These are phyloP conservation scores for Viola odorata DNA, from an alignment of 345 rosid species.

Conservation along the genomic window DNA sequence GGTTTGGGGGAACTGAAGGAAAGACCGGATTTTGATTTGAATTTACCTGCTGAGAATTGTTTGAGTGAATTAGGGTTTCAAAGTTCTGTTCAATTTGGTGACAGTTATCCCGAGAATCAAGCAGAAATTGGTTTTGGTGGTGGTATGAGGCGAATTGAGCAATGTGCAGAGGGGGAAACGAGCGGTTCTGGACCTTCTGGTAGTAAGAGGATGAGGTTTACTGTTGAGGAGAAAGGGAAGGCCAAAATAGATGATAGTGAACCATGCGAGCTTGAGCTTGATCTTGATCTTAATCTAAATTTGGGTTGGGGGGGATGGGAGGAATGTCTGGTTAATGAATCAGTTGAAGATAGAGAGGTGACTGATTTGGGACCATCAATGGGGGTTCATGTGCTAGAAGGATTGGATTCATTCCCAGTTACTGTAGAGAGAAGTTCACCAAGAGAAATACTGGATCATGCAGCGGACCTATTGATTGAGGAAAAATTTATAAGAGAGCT, in stretches of 20 bases:
- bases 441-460: not conserved
- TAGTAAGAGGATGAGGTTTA: slow-evolving; percentile 14
- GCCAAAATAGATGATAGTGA: slow-evolving; percentile 5
- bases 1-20: slow-evolving; percentile 1
- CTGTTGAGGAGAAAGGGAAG: slow-evolving; percentile 14
- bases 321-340: not conserved
- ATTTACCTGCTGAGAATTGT: slow-evolving; percentile 2
- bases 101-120: slow-evolving; percentile 2
- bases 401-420: not conserved
- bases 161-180: slow-evolving; percentile 10
- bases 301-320: not conserved
- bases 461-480: not conserved
- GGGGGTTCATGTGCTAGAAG: not conserved
- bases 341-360: not conserved
- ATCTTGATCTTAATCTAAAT: slow-evolving; percentile 2
- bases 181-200: slow-evolving; percentile 13
- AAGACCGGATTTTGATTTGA: slow-evolving; percentile 13
- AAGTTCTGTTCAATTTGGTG: not conserved
- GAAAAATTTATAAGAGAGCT: not conserved
- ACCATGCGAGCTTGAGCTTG: not conserved
- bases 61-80: slow-evolving; percentile 9
- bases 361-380: not conserved
- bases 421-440: slow-evolving; percentile 1
- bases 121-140: not conserved
- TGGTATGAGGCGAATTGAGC: not conserved